Evolutionary conservation across 495 filamentous ascomycete species (phyloP).

Genomic region (Penicillium angulare): DNA sequence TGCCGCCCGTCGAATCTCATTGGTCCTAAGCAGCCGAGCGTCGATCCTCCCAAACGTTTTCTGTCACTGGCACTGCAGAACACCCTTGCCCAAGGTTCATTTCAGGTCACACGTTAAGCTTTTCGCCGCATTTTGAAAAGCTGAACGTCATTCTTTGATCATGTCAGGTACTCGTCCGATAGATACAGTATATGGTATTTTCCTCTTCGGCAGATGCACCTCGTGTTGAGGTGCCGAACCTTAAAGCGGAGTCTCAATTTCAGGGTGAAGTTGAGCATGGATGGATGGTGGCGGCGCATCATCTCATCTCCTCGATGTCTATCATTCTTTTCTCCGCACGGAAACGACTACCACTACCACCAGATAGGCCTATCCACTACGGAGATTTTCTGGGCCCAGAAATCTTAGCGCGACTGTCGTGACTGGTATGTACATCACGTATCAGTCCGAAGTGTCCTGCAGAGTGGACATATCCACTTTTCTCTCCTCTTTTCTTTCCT

Average conservation of each 20-base stretch:
- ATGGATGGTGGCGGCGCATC: no score
- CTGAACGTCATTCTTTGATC: slow-evolving; percentile 1
- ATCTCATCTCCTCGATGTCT: no score
- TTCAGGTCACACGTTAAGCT: slow-evolving; percentile 6
- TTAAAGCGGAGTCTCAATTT: no score
- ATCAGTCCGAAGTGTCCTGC: background rate
- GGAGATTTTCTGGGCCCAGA: background rate
- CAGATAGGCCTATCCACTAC: no score
- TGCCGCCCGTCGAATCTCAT: no score
- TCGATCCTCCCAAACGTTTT: slow-evolving; percentile 16
- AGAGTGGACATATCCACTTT: background rate
- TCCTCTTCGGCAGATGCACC: background rate
- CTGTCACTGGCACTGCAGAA: slow-evolving; percentile 7
- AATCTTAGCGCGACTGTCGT: background rate
- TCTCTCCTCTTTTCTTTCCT: background rate
- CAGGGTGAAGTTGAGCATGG: no score
- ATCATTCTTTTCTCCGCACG: no score
- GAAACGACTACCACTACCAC: no score
- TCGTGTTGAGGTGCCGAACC: background rate
- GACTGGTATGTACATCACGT: no score
- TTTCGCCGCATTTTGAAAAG: slow-evolving; percentile 3
- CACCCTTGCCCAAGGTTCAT: background rate
- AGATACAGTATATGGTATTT: background rate
- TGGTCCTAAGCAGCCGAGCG: slow-evolving; percentile 2
- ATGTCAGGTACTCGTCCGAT: background rate